phyloP scores from a whole-genome alignment of 2,329 filamentous ascomycete genomes.

The Rachicladosporium sp. region DNA sequence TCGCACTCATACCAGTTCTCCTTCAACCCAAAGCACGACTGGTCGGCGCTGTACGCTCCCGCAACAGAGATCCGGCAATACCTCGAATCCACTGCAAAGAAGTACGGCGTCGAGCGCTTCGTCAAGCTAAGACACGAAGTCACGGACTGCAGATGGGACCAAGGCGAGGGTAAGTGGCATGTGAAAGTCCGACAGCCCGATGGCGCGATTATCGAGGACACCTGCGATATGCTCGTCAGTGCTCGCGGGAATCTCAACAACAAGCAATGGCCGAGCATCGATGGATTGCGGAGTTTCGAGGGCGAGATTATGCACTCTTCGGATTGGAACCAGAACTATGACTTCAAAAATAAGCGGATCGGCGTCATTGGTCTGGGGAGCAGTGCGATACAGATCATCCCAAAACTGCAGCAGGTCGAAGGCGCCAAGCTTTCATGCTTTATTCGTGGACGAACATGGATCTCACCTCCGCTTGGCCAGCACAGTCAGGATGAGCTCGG shows the following conservation, averaged over 20 bases:
- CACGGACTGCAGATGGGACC: conserved; percentile 23
- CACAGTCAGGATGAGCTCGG: conserved; percentile 20
- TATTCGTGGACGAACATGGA: conserved; percentile 53
- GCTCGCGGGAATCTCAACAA: conserved; percentile 40
- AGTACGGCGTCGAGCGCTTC: conserved; percentile 66
- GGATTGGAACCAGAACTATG: conserved; percentile 38
- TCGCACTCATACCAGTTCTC: conserved; percentile 33
- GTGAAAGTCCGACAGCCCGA: conserved; percentile 23
- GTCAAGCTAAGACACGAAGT: conserved; percentile 23
- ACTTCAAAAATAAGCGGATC: conserved; percentile 13
- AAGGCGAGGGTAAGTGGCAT: conserved; percentile 24
- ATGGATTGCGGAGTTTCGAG: conserved; percentile 39
- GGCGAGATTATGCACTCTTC: conserved; percentile 45
- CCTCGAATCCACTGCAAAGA: conserved; percentile 78
- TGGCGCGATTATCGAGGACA: conserved; percentile 18
- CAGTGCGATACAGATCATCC: conserved; percentile 31
- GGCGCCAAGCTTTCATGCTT: conserved; percentile 46
- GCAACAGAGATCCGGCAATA: conserved; percentile 91
- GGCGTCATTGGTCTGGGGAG: conserved; percentile 12
- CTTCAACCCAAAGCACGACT: conserved; percentile 31
- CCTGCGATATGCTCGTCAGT: conserved; percentile 38
- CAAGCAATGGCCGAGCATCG: conserved; percentile 41
- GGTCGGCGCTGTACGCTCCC: conserved; percentile 31
- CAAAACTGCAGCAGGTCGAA: conserved; percentile 23
- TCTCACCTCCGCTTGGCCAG: conserved; percentile 41